These are phyloP conservation scores for Aureobasidium musti DNA, from an alignment of 2,329 filamentous ascomycete species.

Conservation along the genomic window DNA sequence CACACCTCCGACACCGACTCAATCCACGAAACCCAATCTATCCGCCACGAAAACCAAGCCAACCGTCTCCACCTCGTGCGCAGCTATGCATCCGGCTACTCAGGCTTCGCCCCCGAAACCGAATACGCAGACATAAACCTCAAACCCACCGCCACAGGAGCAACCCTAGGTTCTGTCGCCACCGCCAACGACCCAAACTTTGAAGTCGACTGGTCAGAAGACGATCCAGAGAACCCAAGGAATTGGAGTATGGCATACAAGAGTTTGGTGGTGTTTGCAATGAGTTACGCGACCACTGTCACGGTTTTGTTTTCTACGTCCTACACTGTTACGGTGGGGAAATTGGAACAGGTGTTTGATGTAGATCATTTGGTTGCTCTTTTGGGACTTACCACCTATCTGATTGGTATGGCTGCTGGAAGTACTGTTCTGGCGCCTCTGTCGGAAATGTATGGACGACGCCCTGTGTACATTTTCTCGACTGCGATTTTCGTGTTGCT, in stretches of 20 bases:
- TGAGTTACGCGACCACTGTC: conserved; percentile 59
- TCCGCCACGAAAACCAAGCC: conserved; percentile 11
- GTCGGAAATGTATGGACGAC: conserved; percentile 68
- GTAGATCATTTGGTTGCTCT: conserved; percentile 64
- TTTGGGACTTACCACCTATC: conserved; percentile 75
- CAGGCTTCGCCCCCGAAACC: conserved; percentile 19
- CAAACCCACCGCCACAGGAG: conserved; percentile 16
- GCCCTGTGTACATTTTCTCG: conserved; percentile 67
- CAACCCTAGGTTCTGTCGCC: conserved; percentile 29
- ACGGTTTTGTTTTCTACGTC: conserved; percentile 72
- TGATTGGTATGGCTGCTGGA: conserved; percentile 71
- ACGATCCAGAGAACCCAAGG: conserved; percentile 65
- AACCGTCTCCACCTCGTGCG: conserved; percentile 22
- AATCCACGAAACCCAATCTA: conserved; percentile 11
- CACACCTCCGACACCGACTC: conserved; percentile 18
- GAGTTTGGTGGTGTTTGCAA: conserved; percentile 55
- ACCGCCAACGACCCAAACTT: conserved; percentile 57
- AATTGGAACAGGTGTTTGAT: conserved; percentile 68
- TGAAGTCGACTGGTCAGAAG: conserved; percentile 70
- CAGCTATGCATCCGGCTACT: conserved; percentile 29
- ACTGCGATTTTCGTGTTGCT: conserved; percentile 66
- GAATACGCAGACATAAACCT: conserved; percentile 29
- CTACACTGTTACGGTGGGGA: conserved; percentile 71
- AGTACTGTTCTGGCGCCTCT: conserved; percentile 73
- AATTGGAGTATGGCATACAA: conserved; percentile 68